phyloP scores from a whole-genome alignment of 306 rosid species.

The Trichosanthes truncata region DNA sequence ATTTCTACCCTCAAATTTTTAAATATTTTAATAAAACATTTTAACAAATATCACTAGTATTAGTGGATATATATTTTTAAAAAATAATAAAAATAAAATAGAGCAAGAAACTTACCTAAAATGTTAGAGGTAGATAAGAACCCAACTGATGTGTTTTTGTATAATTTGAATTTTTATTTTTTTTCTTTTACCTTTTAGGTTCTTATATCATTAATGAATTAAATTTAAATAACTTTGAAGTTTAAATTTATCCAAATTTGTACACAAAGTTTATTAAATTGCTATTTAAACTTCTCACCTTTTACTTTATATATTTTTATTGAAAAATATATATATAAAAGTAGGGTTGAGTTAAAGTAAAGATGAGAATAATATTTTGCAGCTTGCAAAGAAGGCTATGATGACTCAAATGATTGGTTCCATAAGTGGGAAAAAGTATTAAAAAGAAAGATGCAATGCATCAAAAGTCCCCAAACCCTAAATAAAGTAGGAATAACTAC shows the following conservation, averaged over 20 bases:
- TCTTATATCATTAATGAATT: background rate
- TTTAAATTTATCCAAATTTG: too few relatives aligned
- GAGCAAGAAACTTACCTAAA: too few relatives aligned
- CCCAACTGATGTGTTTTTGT: too few relatives aligned
- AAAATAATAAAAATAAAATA: too few relatives aligned
- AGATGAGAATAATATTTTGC: constrained; percentile 9
- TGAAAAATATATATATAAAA: background rate
- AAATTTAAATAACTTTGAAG: background rate
- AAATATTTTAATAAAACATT: too few relatives aligned
- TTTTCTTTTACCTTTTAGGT: background rate
- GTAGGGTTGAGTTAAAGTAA: background rate
- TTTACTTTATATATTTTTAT: background rate
- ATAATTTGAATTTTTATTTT: background rate
- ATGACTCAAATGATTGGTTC: constrained; percentile 10
- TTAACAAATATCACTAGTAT: too few relatives aligned
- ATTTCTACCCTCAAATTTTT: too few relatives aligned
- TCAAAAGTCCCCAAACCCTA: background rate
- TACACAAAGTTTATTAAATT: too few relatives aligned
- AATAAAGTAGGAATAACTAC: background rate
- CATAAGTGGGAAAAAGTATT: constrained; percentile 2
- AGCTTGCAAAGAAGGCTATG: background rate
- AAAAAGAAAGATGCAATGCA: background rate
- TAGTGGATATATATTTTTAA: too few relatives aligned
- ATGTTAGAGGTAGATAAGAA: too few relatives aligned
- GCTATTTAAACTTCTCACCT: background rate